A percentile compares a stretch with the other conserved stretches of the same genome.
Evolutionary conservation across 192 early-diverging fungal genomes (phyloP).

Genomic region (Coemansia sp.): DNA sequence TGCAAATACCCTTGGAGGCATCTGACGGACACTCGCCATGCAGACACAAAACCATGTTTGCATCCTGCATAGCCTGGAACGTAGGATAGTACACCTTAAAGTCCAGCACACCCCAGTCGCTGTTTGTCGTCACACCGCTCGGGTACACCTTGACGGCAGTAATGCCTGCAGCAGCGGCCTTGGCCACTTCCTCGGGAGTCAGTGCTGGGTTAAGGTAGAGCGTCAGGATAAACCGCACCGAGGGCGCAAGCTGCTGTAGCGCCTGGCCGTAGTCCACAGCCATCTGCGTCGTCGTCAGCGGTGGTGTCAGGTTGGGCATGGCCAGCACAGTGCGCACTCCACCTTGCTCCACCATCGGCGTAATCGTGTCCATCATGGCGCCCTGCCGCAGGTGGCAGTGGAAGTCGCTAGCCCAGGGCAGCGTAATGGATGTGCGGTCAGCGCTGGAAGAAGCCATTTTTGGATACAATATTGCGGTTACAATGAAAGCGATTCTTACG

Average conservation of each 20-base stretch:
- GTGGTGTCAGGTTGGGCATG: constrained; percentile 96
- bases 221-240: constrained; percentile 89
- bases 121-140: constrained; percentile 96
- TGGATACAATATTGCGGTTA: too few relatives aligned
- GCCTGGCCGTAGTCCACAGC: constrained; percentile 80
- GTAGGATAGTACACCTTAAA: constrained; percentile 78
- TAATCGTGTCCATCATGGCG: constrained; percentile 84
- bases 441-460: too few relatives aligned
- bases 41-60: constrained; percentile 89
- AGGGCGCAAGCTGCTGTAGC: constrained; percentile 76
- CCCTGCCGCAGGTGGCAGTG: constrained; percentile 94
- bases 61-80: constrained; percentile 93
- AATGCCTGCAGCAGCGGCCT: constrained; percentile 81
- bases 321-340: constrained; percentile 86
- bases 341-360: constrained; percentile 72
- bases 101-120: constrained; percentile 84
- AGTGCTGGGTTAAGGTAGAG: constrained; percentile 85
- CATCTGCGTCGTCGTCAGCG: constrained; percentile 80
- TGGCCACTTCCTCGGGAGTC: constrained; percentile 83
- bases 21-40: constrained; percentile 95
- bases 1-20: constrained; percentile 78
- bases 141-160: constrained; percentile 91
- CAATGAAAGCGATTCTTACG: too few relatives aligned
- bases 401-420: constrained; percentile 83
- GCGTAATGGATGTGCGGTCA: constrained; percentile 48